These are phyloP conservation scores for Phlebopus sp. DNA, from an alignment of 1,284 basidiomycete genomes.

Conservation along the genomic window DNA sequence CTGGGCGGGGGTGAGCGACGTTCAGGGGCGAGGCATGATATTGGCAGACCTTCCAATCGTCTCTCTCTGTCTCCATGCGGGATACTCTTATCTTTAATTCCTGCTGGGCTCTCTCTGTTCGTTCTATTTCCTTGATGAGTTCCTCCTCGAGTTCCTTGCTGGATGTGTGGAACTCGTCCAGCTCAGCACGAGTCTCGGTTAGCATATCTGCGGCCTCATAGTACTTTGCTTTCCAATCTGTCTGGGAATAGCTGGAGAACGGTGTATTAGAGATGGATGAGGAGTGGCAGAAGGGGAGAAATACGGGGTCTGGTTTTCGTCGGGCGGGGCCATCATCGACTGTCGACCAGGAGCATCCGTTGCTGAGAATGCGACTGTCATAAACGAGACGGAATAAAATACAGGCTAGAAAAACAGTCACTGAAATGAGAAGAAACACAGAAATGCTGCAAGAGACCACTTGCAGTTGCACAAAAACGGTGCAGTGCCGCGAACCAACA, in stretches of 20 bases:
- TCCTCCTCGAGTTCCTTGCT: constrained; percentile 94
- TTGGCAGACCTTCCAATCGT: constrained; percentile 84
- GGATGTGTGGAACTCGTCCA: constrained; percentile 88
- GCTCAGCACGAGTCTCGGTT: constrained; percentile 79
- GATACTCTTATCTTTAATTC: constrained; percentile 77
- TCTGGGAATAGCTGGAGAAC: constrained; percentile 47
- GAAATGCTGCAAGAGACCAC: constrained; percentile 2
- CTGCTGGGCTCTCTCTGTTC: constrained; percentile 83
- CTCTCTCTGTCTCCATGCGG: constrained; percentile 75
- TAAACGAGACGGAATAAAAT: constrained; percentile 29
- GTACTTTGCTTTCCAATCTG: constrained; percentile 84
- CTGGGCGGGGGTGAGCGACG: constrained; percentile 39
- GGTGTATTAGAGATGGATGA: constrained; percentile 14
- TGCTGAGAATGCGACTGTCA: constrained; percentile 66
- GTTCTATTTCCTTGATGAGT: constrained; percentile 83
- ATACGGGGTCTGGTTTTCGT: constrained; percentile 64
- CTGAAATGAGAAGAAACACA: constrained; percentile 3
- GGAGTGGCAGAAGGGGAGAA: constrained; percentile 13
- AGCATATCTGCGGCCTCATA: constrained; percentile 84
- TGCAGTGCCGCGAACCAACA: background rate
- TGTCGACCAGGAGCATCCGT: constrained; percentile 58
- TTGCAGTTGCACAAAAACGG: background rate
- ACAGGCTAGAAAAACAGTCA: constrained; percentile 24
- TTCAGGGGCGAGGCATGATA: constrained; percentile 3
- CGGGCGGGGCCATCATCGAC: constrained; percentile 52